A percentile compares a stretch with the other conserved stretches of the same genome.
Evolutionary conservation across 176 grass and related monocot genomes (phyloP).

Genomic region (Rhynchospora breviuscula): DNA sequence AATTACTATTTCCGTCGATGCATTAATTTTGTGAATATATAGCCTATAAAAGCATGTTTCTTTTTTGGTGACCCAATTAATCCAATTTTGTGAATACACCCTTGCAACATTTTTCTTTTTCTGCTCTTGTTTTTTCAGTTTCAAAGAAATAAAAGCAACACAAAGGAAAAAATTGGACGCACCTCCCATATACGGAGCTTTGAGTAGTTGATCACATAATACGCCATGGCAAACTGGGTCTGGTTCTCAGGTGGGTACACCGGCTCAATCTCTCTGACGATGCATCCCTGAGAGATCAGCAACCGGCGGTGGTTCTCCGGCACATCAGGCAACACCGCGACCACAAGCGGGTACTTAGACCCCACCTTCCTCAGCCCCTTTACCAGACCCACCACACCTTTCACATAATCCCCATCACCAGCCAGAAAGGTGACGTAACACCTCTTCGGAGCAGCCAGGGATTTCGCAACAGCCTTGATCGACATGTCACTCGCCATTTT

Average conservation of each 20-base stretch:
- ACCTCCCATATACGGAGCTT: conserved; percentile 98
- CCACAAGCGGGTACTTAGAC: conserved; percentile 61
- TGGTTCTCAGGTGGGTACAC: conserved; percentile 86
- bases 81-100: neutral
- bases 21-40: too few relatives aligned
- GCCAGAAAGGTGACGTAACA: conserved; percentile 79
- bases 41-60: too few relatives aligned
- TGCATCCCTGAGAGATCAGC: conserved; percentile 61
- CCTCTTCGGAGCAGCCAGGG: conserved; percentile 28
- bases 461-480: conserved; percentile 16
- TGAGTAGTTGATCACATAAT: conserved; percentile 96
- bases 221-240: conserved; percentile 86
- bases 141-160: neutral
- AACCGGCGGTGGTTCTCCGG: conserved; percentile 60
- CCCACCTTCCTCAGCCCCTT: conserved; percentile 69
- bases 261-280: conserved; percentile 74
- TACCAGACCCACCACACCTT: conserved; percentile 67
- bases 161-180: neutral
- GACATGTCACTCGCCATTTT: conserved; percentile 55
- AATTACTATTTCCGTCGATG: neutral
- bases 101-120: neutral
- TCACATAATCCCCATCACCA: conserved; percentile 74
- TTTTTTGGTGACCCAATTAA: too few relatives aligned
- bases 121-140: neutral
- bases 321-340: conserved; percentile 72